Percentiles rank a stretch among this genome's conserved stretches.
phyloP scores from a whole-genome alignment of 2,329 filamentous ascomycete species.

The Lasiodiplodia hormozganensis region DNA sequence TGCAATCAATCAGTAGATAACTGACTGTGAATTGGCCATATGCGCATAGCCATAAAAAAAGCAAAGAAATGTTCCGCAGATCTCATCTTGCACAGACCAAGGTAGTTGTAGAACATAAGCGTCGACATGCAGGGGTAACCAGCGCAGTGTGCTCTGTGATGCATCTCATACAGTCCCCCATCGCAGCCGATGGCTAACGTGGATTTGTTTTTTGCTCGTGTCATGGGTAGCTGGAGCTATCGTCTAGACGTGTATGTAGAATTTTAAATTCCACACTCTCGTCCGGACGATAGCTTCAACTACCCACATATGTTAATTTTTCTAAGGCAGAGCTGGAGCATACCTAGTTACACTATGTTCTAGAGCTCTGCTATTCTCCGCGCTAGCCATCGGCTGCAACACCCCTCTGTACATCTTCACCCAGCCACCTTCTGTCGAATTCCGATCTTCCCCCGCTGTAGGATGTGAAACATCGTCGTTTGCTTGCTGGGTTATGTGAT shows the following conservation, averaged over 20 bases:
- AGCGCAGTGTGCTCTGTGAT: background rate
- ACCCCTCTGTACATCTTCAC: background rate
- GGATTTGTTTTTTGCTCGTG: too few species aligned
- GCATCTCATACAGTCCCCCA: background rate
- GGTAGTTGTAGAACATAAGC: background rate
- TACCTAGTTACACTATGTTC: too few species aligned
- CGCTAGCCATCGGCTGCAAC: too few species aligned
- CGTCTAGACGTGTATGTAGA: too few species aligned
- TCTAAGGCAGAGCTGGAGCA: too few species aligned
- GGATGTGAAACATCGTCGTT: background rate
- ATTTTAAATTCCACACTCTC: too few species aligned
- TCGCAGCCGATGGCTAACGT: too few species aligned
- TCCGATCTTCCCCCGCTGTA: background rate
- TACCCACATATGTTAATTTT: too few species aligned
- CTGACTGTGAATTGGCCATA: background rate
- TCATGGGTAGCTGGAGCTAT: too few species aligned
- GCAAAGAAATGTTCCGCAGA: background rate
- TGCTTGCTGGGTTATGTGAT: background rate
- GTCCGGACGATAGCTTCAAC: too few species aligned
- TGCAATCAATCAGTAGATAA: background rate
- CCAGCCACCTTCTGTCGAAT: background rate
- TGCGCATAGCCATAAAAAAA: background rate
- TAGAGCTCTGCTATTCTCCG: too few species aligned
- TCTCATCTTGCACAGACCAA: background rate
- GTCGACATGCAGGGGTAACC: background rate